A percentile compares a stretch with the other conserved stretches of the same genome.
Evolutionary conservation across 2,329 filamentous ascomycete genomes (phyloP).

Genomic region (Talaromyces verruculosus): DNA sequence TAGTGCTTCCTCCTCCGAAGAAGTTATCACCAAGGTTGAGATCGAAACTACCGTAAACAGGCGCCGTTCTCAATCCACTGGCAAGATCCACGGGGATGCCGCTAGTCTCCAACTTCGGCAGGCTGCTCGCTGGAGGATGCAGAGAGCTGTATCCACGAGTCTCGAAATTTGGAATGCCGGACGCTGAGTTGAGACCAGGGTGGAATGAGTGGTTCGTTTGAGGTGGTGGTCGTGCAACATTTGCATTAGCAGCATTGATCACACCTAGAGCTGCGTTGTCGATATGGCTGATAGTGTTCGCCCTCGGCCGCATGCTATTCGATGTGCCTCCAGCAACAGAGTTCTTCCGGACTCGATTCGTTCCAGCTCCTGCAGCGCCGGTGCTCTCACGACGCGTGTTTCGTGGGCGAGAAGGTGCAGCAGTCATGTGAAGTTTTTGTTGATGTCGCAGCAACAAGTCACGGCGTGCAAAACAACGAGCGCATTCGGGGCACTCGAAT

Average conservation of each 20-base stretch:
- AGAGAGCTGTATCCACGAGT: slow-evolving; percentile 65
- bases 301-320: slow-evolving; percentile 74
- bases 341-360: slow-evolving; percentile 83
- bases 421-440: slow-evolving; percentile 95
- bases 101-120: slow-evolving; percentile 82
- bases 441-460: slow-evolving; percentile 92
- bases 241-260: slow-evolving; percentile 33
- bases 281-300: slow-evolving; percentile 95
- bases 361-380: slow-evolving; percentile 62
- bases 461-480: slow-evolving; percentile 88
- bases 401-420: slow-evolving; percentile 80
- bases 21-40: slow-evolving; percentile 70
- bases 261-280: slow-evolving; percentile 75
- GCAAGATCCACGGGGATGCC: slow-evolving; percentile 66
- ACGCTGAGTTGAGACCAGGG: slow-evolving; percentile 69
- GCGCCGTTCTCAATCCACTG: slow-evolving; percentile 75
- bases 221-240: slow-evolving; percentile 27
- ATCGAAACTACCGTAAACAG: slow-evolving; percentile 66
- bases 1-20: slow-evolving; percentile 48
- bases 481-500: slow-evolving; percentile 93
- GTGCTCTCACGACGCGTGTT: slow-evolving; percentile 83
- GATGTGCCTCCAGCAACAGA: slow-evolving; percentile 65
- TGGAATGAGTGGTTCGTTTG: slow-evolving; percentile 64
- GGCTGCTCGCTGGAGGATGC: slow-evolving; percentile 59
- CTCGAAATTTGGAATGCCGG: slow-evolving; percentile 54